Base-by-base conservation (phyloP, 1,284 basidiomycete genomes). In the Naganishia albida region DNA sequence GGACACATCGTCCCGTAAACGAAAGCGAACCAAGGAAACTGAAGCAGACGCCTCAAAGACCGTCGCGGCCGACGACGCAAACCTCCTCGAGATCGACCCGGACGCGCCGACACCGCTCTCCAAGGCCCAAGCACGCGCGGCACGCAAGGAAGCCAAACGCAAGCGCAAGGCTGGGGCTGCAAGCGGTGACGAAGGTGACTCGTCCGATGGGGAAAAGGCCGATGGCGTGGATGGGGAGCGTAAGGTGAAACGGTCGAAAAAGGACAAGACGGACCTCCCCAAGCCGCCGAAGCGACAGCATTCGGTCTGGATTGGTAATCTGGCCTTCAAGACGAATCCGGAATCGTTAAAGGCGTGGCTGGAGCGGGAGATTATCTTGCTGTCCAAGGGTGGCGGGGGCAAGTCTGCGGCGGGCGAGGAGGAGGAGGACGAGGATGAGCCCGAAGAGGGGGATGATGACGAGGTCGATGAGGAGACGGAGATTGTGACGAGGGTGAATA, bases 251-350 rank as follows among this genome's bases (percentile, higher is more conserved):
- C 89, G 73, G 89, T 87, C 64, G 87, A 86, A 12, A 88, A 83
- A 16, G 86, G 86, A 7, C 86, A 87, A 7, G 86, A 87, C 20
- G 77, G 81, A 71, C 56, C 73, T 71, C 69, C 59, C 63, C 51
- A 65, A 65, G 52, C 69, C 30, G 42, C 53, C 71, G 67, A 81
- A 85, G 76, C 84, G 87, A 46, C 86, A 91, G 73, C 88, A 92
- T 73, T 92, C 90, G 2, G 83, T 99, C 42, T 99, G 95, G 91
- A 87, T 98, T 43, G 95, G 96, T 51, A 99, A 99, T 78, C 76
- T 99, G 74, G 85, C 90, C 20, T 99, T 91, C 84, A 90, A 90
- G 78, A 97, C 94, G 20, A 90, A 88, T 0, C 80, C 84, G 54
- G 87, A 88, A 16, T 81, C 86, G 8, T 80, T 98, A 34, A 83